Evolutionary conservation across 2,329 filamentous ascomycete species (phyloP).

Genomic region (Alternaria postmessia): DNA sequence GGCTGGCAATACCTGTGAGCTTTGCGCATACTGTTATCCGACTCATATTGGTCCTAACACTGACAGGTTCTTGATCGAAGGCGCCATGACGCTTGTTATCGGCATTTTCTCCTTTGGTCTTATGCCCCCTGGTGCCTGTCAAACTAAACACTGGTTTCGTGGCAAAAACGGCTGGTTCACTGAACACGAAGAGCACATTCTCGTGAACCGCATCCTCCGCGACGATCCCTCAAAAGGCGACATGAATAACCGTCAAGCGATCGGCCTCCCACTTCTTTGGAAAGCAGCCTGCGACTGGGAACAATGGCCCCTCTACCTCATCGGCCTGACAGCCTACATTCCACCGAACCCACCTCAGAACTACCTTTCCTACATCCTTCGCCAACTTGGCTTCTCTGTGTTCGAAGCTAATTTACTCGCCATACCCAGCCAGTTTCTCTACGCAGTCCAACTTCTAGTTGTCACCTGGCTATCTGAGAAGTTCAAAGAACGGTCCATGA

Average conservation of each 20-base stretch:
- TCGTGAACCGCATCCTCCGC: conserved; percentile 68
- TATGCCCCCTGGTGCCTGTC: conserved; percentile 59
- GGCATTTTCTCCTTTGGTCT: conserved; percentile 63
- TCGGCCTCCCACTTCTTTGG: conserved; percentile 29
- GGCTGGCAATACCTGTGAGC: conserved; percentile 52
- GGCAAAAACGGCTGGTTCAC: conserved; percentile 68
- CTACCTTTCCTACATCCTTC: conserved; percentile 65
- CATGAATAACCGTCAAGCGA: conserved; percentile 56
- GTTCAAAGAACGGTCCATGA: conserved; percentile 57
- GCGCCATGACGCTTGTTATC: conserved; percentile 61
- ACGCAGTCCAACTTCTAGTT: conserved; percentile 53
- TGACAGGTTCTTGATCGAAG: conserved; percentile 64
- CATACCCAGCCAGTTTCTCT: conserved; percentile 58
- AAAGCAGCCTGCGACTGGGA: conserved; percentile 41
- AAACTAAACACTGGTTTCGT: conserved; percentile 66
- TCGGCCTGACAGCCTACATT: conserved; percentile 56
- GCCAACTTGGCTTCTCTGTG: conserved; percentile 66
- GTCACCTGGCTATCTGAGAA: conserved; percentile 58
- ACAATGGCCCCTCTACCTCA: conserved; percentile 45
- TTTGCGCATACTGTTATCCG: background rate
- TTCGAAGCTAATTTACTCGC: conserved; percentile 70
- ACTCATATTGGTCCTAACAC: conserved; percentile 38
- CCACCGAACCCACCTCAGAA: conserved; percentile 27
- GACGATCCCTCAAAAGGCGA: conserved; percentile 65
- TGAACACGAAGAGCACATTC: conserved; percentile 66